Base-by-base conservation (phyloP, 306 rosid genomes). In the Astragalus membranaceus region DNA sequence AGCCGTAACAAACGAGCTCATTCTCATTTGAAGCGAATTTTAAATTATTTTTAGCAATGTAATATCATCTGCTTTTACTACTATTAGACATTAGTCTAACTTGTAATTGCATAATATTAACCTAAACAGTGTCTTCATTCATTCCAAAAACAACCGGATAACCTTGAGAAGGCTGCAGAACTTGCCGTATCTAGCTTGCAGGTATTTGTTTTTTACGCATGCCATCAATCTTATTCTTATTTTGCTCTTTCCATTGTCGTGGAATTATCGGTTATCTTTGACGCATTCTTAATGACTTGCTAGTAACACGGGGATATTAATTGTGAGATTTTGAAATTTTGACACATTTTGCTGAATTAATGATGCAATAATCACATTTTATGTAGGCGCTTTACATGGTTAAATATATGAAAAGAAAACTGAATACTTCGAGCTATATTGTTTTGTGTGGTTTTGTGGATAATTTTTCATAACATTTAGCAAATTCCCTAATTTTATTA, bases 331-430 rank as follows among this genome's bases (percentile, higher is more conserved):
- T 39, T 7, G 52, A 32, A 58, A 41, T 35, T 51, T 58, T 5
- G 32, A 3, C 46, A 41, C 42, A 15, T 12, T 14, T 75, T 30
- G 9, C 48, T 5, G 10, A 36, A 54, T 26, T 29, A 15, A 59
- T 20, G 54, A 26, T 26, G 30, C 30, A 26, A 23, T 33, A 23
- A 47, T 48, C 56, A 41, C 41, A 64, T 64, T n/a, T 48, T 70
- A 23, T 79, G 74, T 80, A 89, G 86, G 88, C 92, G 14, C 86
- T 92, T 36, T 36, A 7, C 6, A 36, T 36, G 2, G 41, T 7
- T 36, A 36, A 36, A 36, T 2, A 26, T 2, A 2, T 26, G 30
- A 26, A 26, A 26, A 26, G 30, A 26, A 3, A 26, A 26, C 30
- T 26, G 30, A 3, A n/a, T n/a, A n/a, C n/a, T n/a, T n/a, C n/a